Evolutionary conservation across 78 protist species (phyloP).

Genomic region (Chrysochromulina tobinii): DNA sequence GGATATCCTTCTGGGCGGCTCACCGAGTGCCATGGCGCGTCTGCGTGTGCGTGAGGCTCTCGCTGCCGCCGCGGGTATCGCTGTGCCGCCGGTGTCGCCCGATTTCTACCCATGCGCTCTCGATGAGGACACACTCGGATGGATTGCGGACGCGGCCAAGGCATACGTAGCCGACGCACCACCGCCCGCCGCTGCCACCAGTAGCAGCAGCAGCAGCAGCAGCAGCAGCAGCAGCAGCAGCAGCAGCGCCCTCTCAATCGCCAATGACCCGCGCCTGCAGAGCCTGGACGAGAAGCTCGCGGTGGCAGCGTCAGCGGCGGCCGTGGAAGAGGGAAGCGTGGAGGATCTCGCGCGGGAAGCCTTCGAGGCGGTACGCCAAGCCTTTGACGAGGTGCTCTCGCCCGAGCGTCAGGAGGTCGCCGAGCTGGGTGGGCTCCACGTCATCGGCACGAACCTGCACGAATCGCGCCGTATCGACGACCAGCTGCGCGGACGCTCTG

Average conservation of each 20-base stretch:
- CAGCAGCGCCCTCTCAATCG: no score
- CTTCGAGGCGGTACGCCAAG: neutral
- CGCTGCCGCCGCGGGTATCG: neutral
- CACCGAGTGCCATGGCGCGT: constrained; percentile 21
- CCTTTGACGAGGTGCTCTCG: neutral
- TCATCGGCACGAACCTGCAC: constrained; percentile 51
- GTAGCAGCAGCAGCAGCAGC: neutral
- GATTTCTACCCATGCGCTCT: neutral
- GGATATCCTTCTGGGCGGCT: constrained; percentile 56
- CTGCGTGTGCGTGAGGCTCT: neutral
- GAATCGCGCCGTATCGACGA: constrained; percentile 44
- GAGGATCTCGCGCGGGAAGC: constrained; percentile 34
- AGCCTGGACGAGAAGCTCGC: constrained; percentile 18
- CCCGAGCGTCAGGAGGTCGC: neutral
- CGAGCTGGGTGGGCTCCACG: constrained; percentile 43
- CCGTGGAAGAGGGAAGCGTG: neutral
- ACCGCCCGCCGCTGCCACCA: neutral
- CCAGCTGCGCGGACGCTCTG: constrained; percentile 56
- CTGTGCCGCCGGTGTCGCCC: neutral
- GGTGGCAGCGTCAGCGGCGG: constrained; percentile 20
- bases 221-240: no score
- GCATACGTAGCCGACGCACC: no score
- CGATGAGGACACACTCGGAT: no score
- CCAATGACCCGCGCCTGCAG: neutral
- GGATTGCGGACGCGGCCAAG: neutral